Evolutionary conservation across 345 rosid species (phyloP).

Genomic region (Ceriops decandra): DNA sequence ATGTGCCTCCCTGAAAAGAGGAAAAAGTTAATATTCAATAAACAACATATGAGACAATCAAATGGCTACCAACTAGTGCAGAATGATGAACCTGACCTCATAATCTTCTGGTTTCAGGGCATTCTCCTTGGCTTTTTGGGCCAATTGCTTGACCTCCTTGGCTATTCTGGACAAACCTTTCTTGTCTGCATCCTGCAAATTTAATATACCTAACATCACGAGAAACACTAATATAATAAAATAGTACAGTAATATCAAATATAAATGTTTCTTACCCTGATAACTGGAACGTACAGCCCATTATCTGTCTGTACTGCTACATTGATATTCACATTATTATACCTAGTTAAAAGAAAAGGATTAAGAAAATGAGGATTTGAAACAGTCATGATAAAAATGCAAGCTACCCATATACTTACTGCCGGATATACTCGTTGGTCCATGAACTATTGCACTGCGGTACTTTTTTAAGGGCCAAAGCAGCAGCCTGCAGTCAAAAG

Average conservation of each 20-base stretch:
- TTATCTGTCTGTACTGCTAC: constrained; percentile 95
- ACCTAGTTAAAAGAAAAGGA: constrained; percentile 47
- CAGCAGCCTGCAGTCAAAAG: constrained; percentile 72
- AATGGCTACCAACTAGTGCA: constrained; percentile 20
- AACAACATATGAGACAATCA: background rate
- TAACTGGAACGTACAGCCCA: constrained; percentile 90
- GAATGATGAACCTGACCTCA: constrained; percentile 67
- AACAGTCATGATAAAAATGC: constrained; percentile 4
- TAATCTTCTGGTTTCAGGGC: constrained; percentile 90
- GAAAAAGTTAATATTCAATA: constrained; percentile 23
- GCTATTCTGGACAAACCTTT: constrained; percentile 79
- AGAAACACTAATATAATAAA: background rate
- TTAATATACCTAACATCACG: constrained; percentile 12
- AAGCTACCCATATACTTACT: constrained; percentile 44
- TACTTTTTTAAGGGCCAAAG: constrained; percentile 83
- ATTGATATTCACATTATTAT: constrained; percentile 75
- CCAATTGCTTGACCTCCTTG: constrained; percentile 75
- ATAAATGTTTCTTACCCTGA: constrained; percentile 56
- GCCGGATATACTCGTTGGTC: constrained; percentile 82
- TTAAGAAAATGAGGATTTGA: constrained; percentile 32
- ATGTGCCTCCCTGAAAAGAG: constrained; percentile 82
- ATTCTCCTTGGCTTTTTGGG: constrained; percentile 84
- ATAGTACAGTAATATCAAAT: background rate
- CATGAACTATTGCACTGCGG: constrained; percentile 98
- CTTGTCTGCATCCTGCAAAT: constrained; percentile 80